These are phyloP conservation scores for Globisporangium camurandrum DNA, from an alignment of 352 stramenopile species.

Conservation along the genomic window DNA sequence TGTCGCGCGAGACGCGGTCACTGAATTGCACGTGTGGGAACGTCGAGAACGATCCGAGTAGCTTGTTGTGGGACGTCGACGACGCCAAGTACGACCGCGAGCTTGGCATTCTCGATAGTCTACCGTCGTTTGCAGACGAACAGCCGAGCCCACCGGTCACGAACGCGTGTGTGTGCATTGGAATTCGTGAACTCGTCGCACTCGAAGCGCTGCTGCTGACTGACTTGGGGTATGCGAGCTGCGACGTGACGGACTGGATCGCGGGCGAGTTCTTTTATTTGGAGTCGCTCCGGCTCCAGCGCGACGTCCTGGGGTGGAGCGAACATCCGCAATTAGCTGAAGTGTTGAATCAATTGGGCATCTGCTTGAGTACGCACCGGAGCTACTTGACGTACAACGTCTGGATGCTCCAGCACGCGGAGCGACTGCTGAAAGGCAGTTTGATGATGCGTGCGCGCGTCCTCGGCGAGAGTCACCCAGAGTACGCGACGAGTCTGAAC, in stretches of 20 bases:
- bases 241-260: constrained; percentile 71
- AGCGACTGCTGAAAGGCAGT: constrained; percentile 60
- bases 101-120: constrained; percentile 43
- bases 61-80: constrained; percentile 64
- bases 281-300: constrained; percentile 67
- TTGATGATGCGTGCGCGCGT: constrained; percentile 66
- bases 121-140: constrained; percentile 55
- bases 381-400: constrained; percentile 66
- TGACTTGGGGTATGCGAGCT: constrained; percentile 71
- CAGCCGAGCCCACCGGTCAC: constrained; percentile 17
- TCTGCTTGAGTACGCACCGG: constrained; percentile 66
- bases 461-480: constrained; percentile 59
- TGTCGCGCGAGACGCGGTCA: constrained; percentile 57
- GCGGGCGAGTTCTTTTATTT: constrained; percentile 71
- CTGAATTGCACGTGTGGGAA: constrained; percentile 66
- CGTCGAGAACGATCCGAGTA: constrained; percentile 58
- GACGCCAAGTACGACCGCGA: constrained; percentile 69
- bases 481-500: constrained; percentile 80
- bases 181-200: constrained; percentile 66
- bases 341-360: constrained; percentile 73
- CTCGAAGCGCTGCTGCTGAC: constrained; percentile 68
- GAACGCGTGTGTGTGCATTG: constrained; percentile 51
- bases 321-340: constrained; percentile 76
- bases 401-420: constrained; percentile 68
- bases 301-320: constrained; percentile 64